Conservation (phyloP, 208 protist species). For the Phytomonas francai region DNA sequence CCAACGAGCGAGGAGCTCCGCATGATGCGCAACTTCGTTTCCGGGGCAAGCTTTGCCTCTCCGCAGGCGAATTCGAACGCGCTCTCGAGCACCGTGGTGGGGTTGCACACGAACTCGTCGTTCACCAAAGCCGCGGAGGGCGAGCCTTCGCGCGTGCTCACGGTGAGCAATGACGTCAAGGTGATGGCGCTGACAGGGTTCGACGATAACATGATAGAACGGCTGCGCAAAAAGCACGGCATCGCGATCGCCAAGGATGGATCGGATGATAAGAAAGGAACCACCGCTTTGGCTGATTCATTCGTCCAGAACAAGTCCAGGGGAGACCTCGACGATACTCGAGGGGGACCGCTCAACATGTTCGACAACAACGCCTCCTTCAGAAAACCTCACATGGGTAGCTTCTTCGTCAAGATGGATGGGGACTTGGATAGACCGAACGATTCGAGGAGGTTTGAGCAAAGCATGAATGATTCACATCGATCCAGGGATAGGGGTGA, state of each 20-base stretch:
- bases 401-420: conserved; percentile 23
- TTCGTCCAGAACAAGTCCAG: conserved; percentile 7
- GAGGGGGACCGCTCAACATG: conserved; percentile 9
- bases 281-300: conserved; percentile 7
- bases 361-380: conserved; percentile 46
- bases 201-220: conserved; percentile 40
- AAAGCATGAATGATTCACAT: not conserved
- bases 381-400: conserved; percentile 31
- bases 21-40: conserved; percentile 49
- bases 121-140: conserved; percentile 5
- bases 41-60: not conserved
- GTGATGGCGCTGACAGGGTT: conserved; percentile 37
- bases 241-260: conserved; percentile 22
- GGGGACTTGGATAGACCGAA: conserved; percentile 20
- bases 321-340: not conserved
- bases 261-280: conserved; percentile 10
- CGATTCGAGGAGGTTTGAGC: not conserved
- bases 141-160: not conserved
- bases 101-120: conserved; percentile 14
- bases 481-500: not conserved
- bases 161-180: conserved; percentile 26
- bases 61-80: not conserved
- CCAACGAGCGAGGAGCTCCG: conserved; percentile 65
- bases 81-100: not conserved
- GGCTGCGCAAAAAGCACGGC: conserved; percentile 63